Base-by-base conservation (phyloP, 2,329 filamentous ascomycete species). In the Ascochyta rabiei region DNA sequence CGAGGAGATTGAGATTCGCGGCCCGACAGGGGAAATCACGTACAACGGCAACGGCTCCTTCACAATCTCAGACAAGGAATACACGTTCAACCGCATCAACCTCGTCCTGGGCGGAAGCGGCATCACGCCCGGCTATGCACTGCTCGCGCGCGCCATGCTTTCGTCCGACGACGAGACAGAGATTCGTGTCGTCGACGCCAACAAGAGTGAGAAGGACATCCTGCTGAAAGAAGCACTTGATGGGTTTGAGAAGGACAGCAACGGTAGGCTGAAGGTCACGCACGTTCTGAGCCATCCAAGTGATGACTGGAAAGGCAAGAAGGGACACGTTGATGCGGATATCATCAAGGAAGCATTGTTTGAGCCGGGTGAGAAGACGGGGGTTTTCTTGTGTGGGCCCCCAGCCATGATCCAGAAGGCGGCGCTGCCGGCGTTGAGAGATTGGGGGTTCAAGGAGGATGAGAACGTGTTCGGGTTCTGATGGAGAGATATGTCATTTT, bases 21-120 rank as follows among this genome's bases (percentile, higher is more conserved):
- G 82, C 0, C 82, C 82, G 0, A 78, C 77, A 0, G 81, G 82
- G 15, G 78, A 82, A 33, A 82, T 84, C 21, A 64, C 71, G 3
- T 84, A 84, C 66, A 67, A 74, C 3, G 80, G 80, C 2, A 62
- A 78, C 43, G 80, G 81, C 3, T 58, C 65, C 1, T 84, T 84
- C 66, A 59, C 61, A 21, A 78, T 84, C 47, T 76, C 79, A 16
- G 72, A 72, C 24, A 72, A 77, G 24, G 60, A 76, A 21, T 67
- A 69, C 21, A 68, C 57, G 3, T 84, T 83, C 61, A 68, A 70
- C 18, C 76, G 74, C 12, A 74, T 84, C 18, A 77, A 75, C 0
- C 75, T 84, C 8, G 74, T 84, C 1, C 74, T 84, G 0, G 81
- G 81, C 0, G 81, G 82, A 0, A 78, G 76, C 0, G 81, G 81